Percentiles rank a stretch among this genome's conserved stretches.
Conservation (phyloP, 345 rosid genomes). For the Gossypium stocksii region DNA sequence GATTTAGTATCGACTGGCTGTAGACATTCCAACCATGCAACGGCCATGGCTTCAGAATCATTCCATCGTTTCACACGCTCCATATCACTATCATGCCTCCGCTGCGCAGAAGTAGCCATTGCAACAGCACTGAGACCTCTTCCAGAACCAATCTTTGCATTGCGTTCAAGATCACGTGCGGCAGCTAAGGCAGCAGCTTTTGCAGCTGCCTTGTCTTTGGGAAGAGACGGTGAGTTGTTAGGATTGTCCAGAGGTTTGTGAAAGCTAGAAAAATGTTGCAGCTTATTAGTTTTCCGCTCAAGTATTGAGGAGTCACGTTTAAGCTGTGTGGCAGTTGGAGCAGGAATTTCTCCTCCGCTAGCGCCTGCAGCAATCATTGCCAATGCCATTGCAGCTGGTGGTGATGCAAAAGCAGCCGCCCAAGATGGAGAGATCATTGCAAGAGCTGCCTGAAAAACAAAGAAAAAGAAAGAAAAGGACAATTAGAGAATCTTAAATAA, state of each 20-base stretch:
- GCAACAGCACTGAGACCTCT: constrained; percentile 99
- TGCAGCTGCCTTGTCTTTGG: constrained; percentile 94
- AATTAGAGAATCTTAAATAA: neutral
- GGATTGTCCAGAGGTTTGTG: constrained; percentile 68
- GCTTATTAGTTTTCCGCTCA: constrained; percentile 69
- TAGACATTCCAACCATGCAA: constrained; percentile 99
- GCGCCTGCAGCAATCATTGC: constrained; percentile 99
- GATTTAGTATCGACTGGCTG: constrained; percentile 90
- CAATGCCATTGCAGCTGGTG: constrained; percentile 99
- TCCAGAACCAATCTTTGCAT: constrained; percentile 98
- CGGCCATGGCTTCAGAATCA: constrained; percentile 89
- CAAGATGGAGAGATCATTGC: constrained; percentile 91
- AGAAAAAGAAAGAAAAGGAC: neutral
- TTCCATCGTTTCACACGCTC: constrained; percentile 96
- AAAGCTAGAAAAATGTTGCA: constrained; percentile 89
- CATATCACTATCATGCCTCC: constrained; percentile 80
- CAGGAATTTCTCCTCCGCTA: constrained; percentile 75
- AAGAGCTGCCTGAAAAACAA: constrained; percentile 68
- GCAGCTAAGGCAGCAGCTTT: constrained; percentile 99
- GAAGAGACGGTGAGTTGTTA: constrained; percentile 55
- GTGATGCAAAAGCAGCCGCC: constrained; percentile 99
- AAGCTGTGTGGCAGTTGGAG: constrained; percentile 62
- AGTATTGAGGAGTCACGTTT: constrained; percentile 82
- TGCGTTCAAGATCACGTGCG: constrained; percentile 97
- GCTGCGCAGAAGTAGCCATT: constrained; percentile 98